phyloP scores from a whole-genome alignment of 495 filamentous ascomycete genomes.

The Margaritispora aquatica region DNA sequence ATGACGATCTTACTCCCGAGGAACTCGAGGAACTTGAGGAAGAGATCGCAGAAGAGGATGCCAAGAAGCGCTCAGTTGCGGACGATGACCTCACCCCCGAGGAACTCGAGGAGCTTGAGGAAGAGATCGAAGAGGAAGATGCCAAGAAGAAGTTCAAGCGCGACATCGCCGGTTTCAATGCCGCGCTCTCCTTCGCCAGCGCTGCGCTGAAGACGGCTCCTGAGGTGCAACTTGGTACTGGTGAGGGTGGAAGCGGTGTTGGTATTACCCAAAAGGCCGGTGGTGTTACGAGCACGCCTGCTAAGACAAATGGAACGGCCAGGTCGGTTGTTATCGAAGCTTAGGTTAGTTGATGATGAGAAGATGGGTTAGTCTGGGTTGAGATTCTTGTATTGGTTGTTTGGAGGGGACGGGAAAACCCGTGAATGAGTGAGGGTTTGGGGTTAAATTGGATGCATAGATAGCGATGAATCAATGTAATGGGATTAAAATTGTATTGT shows the following conservation, averaged over 20 bases:
- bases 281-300: not conserved
- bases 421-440: too few species aligned
- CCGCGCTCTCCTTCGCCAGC: slow-evolving; percentile 39
- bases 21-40: not conserved
- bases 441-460: too few species aligned
- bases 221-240: slow-evolving; percentile 39
- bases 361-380: not conserved
- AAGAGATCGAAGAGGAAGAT: not conserved
- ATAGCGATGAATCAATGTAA: too few species aligned
- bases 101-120: not conserved
- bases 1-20: not conserved
- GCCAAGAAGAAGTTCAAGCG: too few species aligned
- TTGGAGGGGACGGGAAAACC: not conserved
- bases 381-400: not conserved
- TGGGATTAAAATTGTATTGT: too few species aligned
- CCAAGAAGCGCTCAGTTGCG: not conserved
- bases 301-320: not conserved
- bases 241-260: slow-evolving; percentile 39
- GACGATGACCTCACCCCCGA: not conserved
- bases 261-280: slow-evolving; percentile 29
- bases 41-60: not conserved
- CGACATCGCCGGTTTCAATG: slow-evolving; percentile 37
- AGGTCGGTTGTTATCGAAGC: not conserved
- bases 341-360: not conserved
- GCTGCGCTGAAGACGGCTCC: slow-evolving; percentile 38